Evolutionary conservation across 1,284 basidiomycete species (phyloP), one percentile per base, ranked within the genome.

Genomic region (Rhizoctonia solani): DNA sequence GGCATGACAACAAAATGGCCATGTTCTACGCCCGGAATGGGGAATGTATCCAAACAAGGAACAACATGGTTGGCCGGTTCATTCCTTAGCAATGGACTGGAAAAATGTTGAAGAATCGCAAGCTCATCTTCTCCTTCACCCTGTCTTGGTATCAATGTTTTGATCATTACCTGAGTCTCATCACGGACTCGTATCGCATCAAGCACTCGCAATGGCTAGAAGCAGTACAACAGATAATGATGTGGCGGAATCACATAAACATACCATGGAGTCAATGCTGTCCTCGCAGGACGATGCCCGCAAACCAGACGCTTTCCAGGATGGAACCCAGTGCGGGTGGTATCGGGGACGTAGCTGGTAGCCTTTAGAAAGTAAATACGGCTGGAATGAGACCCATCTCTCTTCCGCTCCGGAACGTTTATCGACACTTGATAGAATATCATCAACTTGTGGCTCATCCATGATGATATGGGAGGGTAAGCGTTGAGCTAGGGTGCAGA

Each of bases 181-280:
- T 68, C 67, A 8, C 23, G 39, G 14, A 66, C 29, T 13, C 59
- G 41, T 14, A 27, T 37, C 4, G 67, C 67, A 23, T 68, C 67
- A 0, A 68, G 54, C 9, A 19, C 21, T 5, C 1, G 27, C 16
- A 14, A 9, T 25, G 34, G 39, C 42, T 65, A 21, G 11, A 14
- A 37, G 42, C 14, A 14, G 27, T 46, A 25, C 21, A 21, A 6
- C 53, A 25, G 21, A 6, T 41, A 54, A 13, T 29, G 6, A 19
- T 13, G 32, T 54, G 25, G 30, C 21, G 23, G 13, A 32, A 29
- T 39, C 37, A 8, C 8, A 8, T 8, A 8, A 39, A 16, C n/a
- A 13, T 37, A 14, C 30, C n/a, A 19, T 6, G 19, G 16, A 14
- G 13, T 23, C 21, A n/a, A n/a, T 32, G 37, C 53, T 4, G 32